Percentiles rank a stretch among this genome's conserved stretches.
Evolutionary conservation across 163 green algal species (phyloP).

Genomic region (Scenedesmus sp.): DNA sequence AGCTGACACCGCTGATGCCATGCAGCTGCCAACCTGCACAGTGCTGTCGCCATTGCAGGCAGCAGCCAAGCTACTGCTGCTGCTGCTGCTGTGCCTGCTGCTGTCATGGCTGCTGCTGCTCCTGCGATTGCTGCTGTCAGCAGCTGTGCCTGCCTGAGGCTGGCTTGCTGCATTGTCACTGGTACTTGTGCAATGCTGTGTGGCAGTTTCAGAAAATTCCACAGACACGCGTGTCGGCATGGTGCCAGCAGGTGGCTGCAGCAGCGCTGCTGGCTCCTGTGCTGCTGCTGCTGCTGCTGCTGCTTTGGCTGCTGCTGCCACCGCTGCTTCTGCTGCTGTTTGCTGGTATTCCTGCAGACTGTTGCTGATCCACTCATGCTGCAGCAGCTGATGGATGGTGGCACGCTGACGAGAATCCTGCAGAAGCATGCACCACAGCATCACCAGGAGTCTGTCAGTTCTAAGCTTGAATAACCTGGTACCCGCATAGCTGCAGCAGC

Average conservation of each 20-base stretch:
- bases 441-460: neutral
- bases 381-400: constrained; percentile 24
- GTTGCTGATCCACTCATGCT: constrained; percentile 30
- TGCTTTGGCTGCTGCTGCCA: neutral
- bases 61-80: neutral
- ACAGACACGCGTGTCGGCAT: no score
- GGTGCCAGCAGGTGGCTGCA: neutral
- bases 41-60: neutral
- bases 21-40: neutral
- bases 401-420: constrained; percentile 4
- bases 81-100: neutral
- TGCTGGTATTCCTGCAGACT: neutral
- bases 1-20: neutral
- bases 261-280: neutral
- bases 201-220: no score
- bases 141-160: neutral
- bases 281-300: neutral
- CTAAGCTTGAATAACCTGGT: neutral
- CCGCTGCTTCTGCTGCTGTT: constrained; percentile 6
- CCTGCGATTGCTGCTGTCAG: neutral
- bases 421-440: neutral
- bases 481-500: neutral
- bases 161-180: neutral
- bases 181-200: neutral
- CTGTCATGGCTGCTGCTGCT: neutral